A percentile compares a stretch with the other conserved stretches of the same genome.
These are phyloP conservation scores for Neocucurbitaria cava DNA, from an alignment of 2,329 filamentous ascomycete genomes.

Conservation along the genomic window DNA sequence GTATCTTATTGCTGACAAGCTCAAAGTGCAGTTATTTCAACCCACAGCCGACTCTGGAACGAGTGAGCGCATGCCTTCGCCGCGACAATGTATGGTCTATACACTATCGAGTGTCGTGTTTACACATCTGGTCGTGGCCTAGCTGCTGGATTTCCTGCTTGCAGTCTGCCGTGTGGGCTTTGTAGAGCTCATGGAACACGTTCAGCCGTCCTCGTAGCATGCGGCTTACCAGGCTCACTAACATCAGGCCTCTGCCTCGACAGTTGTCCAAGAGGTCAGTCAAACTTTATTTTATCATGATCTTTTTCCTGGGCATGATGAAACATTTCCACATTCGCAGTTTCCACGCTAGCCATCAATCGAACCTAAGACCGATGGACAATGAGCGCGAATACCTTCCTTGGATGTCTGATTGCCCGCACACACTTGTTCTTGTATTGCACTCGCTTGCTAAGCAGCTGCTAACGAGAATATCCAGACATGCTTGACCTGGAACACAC, in stretches of 20 bases:
- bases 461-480: constrained; percentile 28
- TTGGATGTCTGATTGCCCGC: constrained; percentile 73
- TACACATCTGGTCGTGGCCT: background rate
- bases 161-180: background rate
- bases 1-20: constrained; percentile 17
- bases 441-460: constrained; percentile 6
- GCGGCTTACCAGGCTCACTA: background rate
- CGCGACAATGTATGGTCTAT: background rate
- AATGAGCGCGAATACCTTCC: constrained; percentile 72
- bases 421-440: constrained; percentile 10
- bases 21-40: constrained; percentile 6
- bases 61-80: background rate
- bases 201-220: background rate
- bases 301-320: constrained; percentile 62
- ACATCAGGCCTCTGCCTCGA: background rate
- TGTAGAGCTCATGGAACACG: background rate
- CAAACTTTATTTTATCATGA: constrained; percentile 15
- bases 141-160: constrained; percentile 22
- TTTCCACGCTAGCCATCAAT: constrained; percentile 79
- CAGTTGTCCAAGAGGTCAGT: constrained; percentile 40
- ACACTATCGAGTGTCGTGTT: background rate
- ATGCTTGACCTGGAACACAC: background rate
- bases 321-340: constrained; percentile 84
- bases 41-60: background rate
- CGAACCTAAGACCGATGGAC: constrained; percentile 70